Base-by-base conservation (phyloP, 345 rosid species). In the Heritiera fomes region DNA sequence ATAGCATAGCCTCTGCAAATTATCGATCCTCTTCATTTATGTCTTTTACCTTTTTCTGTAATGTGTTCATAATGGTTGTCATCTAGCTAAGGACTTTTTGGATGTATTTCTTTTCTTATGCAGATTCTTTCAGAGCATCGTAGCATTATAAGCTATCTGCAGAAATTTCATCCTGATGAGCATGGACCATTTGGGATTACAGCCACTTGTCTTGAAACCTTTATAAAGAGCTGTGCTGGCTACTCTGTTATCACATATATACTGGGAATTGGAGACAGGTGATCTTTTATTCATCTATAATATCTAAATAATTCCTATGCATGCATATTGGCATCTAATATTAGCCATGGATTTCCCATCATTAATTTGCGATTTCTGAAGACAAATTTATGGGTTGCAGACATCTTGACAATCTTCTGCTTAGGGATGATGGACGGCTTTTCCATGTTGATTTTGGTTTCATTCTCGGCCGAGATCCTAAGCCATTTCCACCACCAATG, bases 401-500 rank as follows among this genome's bases (percentile, higher is more conserved):
- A 82, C 98, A 96, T 83, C 88, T 96, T 72, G 99, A 96, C 85
- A 96, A 96, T 76, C 99, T 96, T 85, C 97, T 96, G 46, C 98
- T 96, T 56, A 87, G 95, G 75, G 99, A 94, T 46, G 98, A 96
- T 85, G 98, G 98, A 32, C 88, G 97, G 56, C 97, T 96, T 77
- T 96, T 96, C 88, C 98, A 96, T 78, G 99, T 96, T 78, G 99
- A 96, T 87, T 94, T 96, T 78, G 98, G 93, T 32, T 96, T 90
- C 84, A 96, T 94, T 84, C 97, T 96, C 56, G 99, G 99, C 70
- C 93, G 97, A 79, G 99, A 92, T 82, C 99, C 99, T 69, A 96
- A 96, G 84, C 99, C 97, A 38, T 96, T 96, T 81, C 99, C 99
- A 62, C 99, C 99, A 47, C 99, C 99, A 45, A 96, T 96, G 99